Conservation (phyloP, 768 basidiomycete genomes). For the Gyrodon lividus region DNA sequence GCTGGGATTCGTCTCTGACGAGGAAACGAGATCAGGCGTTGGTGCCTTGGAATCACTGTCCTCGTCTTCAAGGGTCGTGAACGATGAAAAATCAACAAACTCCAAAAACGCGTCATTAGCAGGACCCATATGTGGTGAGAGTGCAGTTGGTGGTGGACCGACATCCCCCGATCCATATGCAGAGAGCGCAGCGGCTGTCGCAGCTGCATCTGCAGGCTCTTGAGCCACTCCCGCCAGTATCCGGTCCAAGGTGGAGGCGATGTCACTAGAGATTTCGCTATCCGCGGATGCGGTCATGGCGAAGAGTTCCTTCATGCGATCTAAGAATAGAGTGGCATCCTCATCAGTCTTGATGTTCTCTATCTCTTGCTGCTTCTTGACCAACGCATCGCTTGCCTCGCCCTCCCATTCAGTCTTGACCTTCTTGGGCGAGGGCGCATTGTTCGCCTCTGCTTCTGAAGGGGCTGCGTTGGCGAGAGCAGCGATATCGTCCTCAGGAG, state of each 20-base stretch:
- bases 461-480: conserved; percentile 30
- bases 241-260: conserved; percentile 61
- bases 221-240: conserved; percentile 58
- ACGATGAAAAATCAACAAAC: conserved; percentile 69
- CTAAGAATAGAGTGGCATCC: conserved; percentile 60
- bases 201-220: conserved; percentile 36
- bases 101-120: conserved; percentile 42
- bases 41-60: conserved; percentile 65
- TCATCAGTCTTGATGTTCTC: conserved; percentile 62
- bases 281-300: conserved; percentile 44
- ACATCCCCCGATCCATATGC: conserved; percentile 26
- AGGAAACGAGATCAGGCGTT: conserved; percentile 70
- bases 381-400: conserved; percentile 49
- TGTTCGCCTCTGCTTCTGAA: conserved; percentile 31
- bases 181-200: conserved; percentile 29
- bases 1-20: conserved; percentile 74
- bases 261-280: conserved; percentile 41
- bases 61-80: conserved; percentile 51
- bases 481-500: conserved; percentile 34
- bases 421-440: conserved; percentile 72
- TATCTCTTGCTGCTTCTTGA: conserved; percentile 38
- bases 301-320: conserved; percentile 62
- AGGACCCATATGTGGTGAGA: conserved; percentile 36
- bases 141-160: conserved; percentile 32
- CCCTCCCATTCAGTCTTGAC: conserved; percentile 71